Percentiles rank a stretch among this genome's conserved stretches.
These are phyloP conservation scores for Botrytis aclada DNA, from an alignment of 2,329 filamentous ascomycete genomes.

Conservation along the genomic window DNA sequence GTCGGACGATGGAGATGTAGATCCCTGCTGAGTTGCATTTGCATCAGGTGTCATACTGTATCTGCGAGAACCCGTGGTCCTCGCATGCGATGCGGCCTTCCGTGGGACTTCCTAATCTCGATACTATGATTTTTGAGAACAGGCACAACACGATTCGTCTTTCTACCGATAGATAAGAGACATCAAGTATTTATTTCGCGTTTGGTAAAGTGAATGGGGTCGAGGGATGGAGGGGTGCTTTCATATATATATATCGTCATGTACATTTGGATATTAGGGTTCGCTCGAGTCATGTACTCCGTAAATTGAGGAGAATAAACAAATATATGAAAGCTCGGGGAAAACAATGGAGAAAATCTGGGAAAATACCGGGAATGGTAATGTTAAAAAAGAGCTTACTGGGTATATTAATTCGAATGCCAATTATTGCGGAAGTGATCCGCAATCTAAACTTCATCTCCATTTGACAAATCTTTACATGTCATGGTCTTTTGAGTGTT, in stretches of 20 bases:
- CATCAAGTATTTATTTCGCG: not conserved
- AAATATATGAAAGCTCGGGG: not conserved
- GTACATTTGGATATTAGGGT: not conserved
- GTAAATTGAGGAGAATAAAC: not conserved
- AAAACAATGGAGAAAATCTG: slow-evolving; percentile 1
- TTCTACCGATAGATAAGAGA: slow-evolving; percentile 1
- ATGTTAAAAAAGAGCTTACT: not conserved
- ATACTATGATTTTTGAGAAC: not conserved
- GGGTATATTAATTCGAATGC: not conserved
- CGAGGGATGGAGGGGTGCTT: not conserved
- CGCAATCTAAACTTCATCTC: not conserved
- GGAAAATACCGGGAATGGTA: not conserved
- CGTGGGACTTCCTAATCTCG: not conserved
- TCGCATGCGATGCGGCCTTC: slow-evolving; percentile 24
- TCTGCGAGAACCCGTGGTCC: slow-evolving; percentile 27
- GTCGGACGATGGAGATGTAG: not conserved
- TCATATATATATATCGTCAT: slow-evolving; percentile 5
- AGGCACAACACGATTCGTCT: not conserved
- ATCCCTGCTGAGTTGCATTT: slow-evolving; percentile 15
- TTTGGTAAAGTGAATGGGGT: not conserved
- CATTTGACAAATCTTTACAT: not conserved
- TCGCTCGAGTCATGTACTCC: slow-evolving; percentile 14
- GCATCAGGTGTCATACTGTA: slow-evolving; percentile 24
- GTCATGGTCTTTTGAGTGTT: not conserved
- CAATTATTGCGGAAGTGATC: not conserved